phyloP scores from a whole-genome alignment of 345 rosid species.

The Brassica nigra region DNA sequence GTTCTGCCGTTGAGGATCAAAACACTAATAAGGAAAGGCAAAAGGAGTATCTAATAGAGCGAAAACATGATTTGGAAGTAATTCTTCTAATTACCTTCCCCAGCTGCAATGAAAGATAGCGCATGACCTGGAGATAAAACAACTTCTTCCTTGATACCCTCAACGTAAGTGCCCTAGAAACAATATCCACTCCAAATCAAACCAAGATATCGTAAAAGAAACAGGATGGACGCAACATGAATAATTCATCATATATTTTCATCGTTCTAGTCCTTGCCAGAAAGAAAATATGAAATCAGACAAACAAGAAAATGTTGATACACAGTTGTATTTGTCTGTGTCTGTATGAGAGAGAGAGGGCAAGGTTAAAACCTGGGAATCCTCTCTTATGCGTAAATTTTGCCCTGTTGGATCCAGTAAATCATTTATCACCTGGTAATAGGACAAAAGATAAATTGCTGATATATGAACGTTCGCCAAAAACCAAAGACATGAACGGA shows the following conservation, averaged over 20 bases:
- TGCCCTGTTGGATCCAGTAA: conserved; percentile 98
- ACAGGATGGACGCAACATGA: not conserved
- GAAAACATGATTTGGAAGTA: conserved; percentile 1
- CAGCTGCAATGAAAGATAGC: conserved; percentile 97
- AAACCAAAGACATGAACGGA: not conserved
- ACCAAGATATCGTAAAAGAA: conserved; percentile 11
- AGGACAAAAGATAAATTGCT: conserved; percentile 31
- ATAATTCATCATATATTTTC: conserved; percentile 4
- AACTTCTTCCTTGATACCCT: conserved; percentile 98
- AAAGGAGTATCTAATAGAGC: conserved; percentile 7
- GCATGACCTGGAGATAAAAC: conserved; percentile 99
- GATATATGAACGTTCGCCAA: not conserved
- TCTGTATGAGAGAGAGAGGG: not conserved
- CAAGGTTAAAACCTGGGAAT: conserved; percentile 73
- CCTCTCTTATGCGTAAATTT: conserved; percentile 99
- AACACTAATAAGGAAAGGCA: conserved; percentile 17
- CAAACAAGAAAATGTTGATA: conserved; percentile 4
- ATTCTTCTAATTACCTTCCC: conserved; percentile 68
- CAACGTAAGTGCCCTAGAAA: conserved; percentile 79
- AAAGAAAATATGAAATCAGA: conserved; percentile 9
- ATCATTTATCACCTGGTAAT: conserved; percentile 94
- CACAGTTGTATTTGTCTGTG: not conserved
- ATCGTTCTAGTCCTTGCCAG: not conserved
- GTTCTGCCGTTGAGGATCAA: conserved; percentile 72
- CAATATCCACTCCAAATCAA: conserved; percentile 17